Evolutionary conservation across 2,329 filamentous ascomycete genomes (phyloP).

Genomic region (Orbilia blumenaviensis): DNA sequence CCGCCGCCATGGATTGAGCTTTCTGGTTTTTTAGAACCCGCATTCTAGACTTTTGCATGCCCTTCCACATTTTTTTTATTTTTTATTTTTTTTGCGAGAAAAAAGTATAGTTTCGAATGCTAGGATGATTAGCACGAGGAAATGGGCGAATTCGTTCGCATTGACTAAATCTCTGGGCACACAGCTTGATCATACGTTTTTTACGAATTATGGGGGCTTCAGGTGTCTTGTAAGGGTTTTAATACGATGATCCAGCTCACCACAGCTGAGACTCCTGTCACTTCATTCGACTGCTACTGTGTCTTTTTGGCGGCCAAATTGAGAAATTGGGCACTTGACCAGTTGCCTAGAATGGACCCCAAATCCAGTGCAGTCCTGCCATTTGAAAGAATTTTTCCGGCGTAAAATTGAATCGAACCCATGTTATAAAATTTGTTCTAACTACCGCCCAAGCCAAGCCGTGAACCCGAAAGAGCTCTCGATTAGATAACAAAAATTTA

Average conservation of each 20-base stretch:
- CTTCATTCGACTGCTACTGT: not conserved
- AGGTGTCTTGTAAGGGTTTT: not conserved
- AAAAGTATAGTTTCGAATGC: not conserved
- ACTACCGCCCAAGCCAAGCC: not conserved
- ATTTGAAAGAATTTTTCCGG: not conserved
- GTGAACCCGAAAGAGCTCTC: not conserved
- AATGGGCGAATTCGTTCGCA: too few species aligned
- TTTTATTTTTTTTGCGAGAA: too few species aligned
- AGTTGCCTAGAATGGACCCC: not conserved
- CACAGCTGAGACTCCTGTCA: not conserved
- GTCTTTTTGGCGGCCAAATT: not conserved
- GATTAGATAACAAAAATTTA: slow-evolving; percentile 12
- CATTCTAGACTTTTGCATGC: not conserved
- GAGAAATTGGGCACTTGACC: slow-evolving; percentile 1
- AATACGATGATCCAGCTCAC: not conserved
- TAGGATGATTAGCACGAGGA: not conserved
- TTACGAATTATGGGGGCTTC: too few species aligned
- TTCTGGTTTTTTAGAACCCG: not conserved
- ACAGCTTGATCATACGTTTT: too few species aligned
- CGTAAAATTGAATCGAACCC: not conserved
- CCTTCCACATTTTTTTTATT: too few species aligned
- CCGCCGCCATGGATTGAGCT: not conserved
- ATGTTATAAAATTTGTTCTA: not conserved
- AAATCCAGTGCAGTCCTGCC: not conserved
- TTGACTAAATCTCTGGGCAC: too few species aligned